Conservation (phyloP, 1,139 yeast species). For the Suhomyces yuchorum region DNA sequence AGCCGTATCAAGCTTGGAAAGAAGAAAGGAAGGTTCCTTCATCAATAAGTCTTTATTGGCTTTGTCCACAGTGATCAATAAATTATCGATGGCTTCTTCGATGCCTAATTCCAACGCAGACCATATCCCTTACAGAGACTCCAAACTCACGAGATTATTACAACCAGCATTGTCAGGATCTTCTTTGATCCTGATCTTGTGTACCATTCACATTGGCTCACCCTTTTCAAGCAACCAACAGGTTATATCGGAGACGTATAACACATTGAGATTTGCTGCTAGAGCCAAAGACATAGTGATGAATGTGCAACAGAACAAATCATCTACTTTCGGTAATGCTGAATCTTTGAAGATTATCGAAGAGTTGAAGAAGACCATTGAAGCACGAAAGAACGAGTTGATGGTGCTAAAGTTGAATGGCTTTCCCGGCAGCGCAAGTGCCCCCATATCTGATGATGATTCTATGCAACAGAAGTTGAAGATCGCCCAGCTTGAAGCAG, state of each 20-base stretch:
- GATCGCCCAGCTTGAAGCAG: constrained; percentile 55
- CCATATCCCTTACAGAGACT: constrained; percentile 90
- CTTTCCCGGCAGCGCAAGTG: not conserved
- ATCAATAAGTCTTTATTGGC: constrained; percentile 90
- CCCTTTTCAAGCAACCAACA: constrained; percentile 32
- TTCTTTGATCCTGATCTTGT: constrained; percentile 81
- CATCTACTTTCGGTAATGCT: constrained; percentile 28
- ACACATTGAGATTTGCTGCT: constrained; percentile 89
- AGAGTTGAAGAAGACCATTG: constrained; percentile 49
- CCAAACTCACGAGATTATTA: constrained; percentile 80
- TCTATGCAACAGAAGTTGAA: constrained; percentile 9
- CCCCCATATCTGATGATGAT: not conserved
- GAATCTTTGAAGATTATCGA: constrained; percentile 52
- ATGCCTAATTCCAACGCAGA: constrained; percentile 26
- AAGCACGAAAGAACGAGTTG: constrained; percentile 46
- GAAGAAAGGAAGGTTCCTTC: constrained; percentile 90
- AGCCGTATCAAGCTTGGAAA: constrained; percentile 77
- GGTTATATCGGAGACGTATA: constrained; percentile 74
- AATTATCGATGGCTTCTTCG: constrained; percentile 52
- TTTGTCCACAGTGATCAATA: constrained; percentile 83
- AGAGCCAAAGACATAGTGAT: constrained; percentile 85
- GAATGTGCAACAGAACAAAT: constrained; percentile 60
- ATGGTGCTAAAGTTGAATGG: constrained; percentile 24
- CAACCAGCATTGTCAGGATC: constrained; percentile 93
- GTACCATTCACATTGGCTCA: constrained; percentile 73